Conservation (phyloP, 2,329 filamentous ascomycete species). For the Colletotrichum gloeosporioides region DNA sequence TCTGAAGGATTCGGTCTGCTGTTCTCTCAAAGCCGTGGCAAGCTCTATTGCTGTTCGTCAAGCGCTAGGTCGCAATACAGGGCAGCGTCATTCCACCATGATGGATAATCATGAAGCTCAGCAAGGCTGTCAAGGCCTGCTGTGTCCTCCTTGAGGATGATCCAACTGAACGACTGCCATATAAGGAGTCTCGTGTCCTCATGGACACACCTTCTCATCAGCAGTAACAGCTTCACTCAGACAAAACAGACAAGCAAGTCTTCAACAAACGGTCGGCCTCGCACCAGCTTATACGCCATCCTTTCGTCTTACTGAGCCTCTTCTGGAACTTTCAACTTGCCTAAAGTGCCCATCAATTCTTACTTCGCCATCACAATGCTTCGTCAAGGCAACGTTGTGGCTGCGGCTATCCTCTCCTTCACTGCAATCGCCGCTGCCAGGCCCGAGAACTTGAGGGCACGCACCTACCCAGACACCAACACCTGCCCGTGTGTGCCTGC, state of each 20-base stretch:
- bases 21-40: background rate
- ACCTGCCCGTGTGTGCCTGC: conserved; percentile 22
- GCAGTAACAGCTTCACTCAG: background rate
- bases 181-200: background rate
- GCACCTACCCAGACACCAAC: conserved; percentile 11
- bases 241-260: background rate
- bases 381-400: background rate
- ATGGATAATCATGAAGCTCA: background rate
- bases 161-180: background rate
- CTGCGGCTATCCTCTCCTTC: background rate
- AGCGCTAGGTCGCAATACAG: conserved; percentile 17
- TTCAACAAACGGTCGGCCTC: background rate
- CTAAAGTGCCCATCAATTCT: background rate
- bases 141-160: background rate
- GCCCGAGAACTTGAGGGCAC: conserved; percentile 12
- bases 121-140: background rate
- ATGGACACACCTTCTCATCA: background rate
- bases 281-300: background rate
- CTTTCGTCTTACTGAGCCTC: background rate
- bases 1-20: background rate
- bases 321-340: background rate
- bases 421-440: background rate
- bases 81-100: conserved; percentile 6
- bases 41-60: background rate
- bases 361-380: conserved; percentile 25